A percentile compares a stretch with the other conserved stretches of the same genome.
These are phyloP conservation scores for Arthrobotrys iridis DNA, from an alignment of 2,329 filamentous ascomycete species.

Conservation along the genomic window DNA sequence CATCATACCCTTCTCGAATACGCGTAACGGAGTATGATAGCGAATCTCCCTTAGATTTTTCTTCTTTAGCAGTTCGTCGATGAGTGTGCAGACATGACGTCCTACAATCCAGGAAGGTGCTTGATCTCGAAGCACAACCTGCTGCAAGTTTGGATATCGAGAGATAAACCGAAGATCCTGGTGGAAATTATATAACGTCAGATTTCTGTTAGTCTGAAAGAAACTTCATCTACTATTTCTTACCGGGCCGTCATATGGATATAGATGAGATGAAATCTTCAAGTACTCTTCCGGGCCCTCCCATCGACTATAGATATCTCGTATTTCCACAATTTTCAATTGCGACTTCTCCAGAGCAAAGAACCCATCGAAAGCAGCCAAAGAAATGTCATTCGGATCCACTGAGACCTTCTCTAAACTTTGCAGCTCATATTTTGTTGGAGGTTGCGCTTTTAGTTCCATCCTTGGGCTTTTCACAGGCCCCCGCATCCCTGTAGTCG, in stretches of 20 bases:
- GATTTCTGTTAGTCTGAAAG: neutral
- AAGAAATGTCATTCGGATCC: too few relatives aligned
- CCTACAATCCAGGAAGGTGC: neutral
- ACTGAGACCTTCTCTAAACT: neutral
- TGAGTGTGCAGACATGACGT: neutral
- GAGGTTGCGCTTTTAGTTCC: neutral
- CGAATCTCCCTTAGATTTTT: too few relatives aligned
- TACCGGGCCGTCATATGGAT: neutral
- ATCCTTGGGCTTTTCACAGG: too few relatives aligned
- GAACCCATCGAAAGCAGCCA: neutral
- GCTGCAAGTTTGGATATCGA: neutral
- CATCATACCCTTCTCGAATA: too few relatives aligned
- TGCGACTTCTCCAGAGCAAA: neutral
- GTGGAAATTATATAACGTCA: neutral
- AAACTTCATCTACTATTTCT: neutral
- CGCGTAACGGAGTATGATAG: too few relatives aligned
- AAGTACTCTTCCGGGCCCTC: too few relatives aligned
- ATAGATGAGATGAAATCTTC: too few relatives aligned
- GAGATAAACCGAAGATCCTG: neutral
- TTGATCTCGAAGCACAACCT: neutral
- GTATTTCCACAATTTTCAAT: neutral
- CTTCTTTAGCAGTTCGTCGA: neutral
- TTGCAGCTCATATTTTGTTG: neutral
- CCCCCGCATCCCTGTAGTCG: too few relatives aligned
- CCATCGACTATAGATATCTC: neutral